These are phyloP conservation scores for Combretum micranthum DNA, from an alignment of 345 rosid species.

Conservation along the genomic window DNA sequence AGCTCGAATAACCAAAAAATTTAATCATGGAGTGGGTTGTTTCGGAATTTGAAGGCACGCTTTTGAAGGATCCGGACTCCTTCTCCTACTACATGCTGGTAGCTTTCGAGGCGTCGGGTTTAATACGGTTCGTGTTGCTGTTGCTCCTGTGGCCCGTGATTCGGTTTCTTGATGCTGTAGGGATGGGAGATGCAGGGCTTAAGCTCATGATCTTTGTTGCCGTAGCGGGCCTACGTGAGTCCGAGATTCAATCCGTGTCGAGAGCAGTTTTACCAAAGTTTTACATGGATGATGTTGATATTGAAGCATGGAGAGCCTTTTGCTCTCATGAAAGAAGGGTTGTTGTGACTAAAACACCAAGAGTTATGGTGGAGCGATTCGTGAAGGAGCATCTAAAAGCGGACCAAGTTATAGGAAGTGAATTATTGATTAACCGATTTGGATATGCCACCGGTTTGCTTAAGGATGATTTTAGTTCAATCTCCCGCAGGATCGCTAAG, in stretches of 20 bases:
- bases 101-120: constrained; percentile 81
- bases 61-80: constrained; percentile 46
- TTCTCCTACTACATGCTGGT: constrained; percentile 88
- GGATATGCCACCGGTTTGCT: constrained; percentile 66
- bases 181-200: constrained; percentile 37
- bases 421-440: constrained; percentile 50
- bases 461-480: constrained; percentile 13
- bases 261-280: constrained; percentile 88
- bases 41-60: constrained; percentile 73
- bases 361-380: constrained; percentile 75
- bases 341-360: constrained; percentile 65
- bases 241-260: constrained; percentile 76
- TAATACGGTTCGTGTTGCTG: constrained; percentile 56
- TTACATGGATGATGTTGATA: constrained; percentile 65
- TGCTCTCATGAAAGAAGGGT: constrained; percentile 48
- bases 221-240: constrained; percentile 42
- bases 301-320: constrained; percentile 69
- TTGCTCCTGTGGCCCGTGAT: constrained; percentile 64
- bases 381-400: constrained; percentile 70
- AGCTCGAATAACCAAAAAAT: neutral
- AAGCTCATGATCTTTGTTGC: constrained; percentile 65
- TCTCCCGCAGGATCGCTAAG: constrained; percentile 27
- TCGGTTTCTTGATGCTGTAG: constrained; percentile 37
- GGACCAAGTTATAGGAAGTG: constrained; percentile 69
- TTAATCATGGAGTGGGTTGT: constrained; percentile 48